A percentile compares a stretch with the other conserved stretches of the same genome.
phyloP scores from a whole-genome alignment of 345 rosid species.

The Hevea brasiliensis region DNA sequence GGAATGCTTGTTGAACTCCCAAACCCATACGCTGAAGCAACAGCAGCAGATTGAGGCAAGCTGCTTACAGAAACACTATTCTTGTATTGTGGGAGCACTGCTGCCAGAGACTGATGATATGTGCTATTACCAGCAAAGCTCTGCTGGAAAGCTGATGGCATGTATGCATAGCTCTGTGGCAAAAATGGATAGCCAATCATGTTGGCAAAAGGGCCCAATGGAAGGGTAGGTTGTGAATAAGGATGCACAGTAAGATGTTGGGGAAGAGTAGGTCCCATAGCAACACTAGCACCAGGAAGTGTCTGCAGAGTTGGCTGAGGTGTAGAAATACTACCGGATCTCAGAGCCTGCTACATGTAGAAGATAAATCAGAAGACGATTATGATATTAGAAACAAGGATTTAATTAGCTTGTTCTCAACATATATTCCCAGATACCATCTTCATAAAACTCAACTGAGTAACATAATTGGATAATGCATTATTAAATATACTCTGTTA shows the following conservation, averaged over 20 bases:
- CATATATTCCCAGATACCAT: not conserved
- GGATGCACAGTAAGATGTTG: slow-evolving; percentile 93
- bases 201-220: slow-evolving; percentile 78
- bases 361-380: slow-evolving; percentile 16
- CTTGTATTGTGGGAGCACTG: slow-evolving; percentile 86
- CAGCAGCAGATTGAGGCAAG: slow-evolving; percentile 81
- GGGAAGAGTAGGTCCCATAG: slow-evolving; percentile 75
- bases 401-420: not conserved
- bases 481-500: not conserved
- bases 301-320: slow-evolving; percentile 67
- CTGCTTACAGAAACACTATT: slow-evolving; percentile 70
- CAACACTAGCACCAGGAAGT: slow-evolving; percentile 54
- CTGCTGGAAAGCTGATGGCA: slow-evolving; percentile 96
- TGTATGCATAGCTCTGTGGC: slow-evolving; percentile 88
- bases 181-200: slow-evolving; percentile 84
- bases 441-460: not conserved
- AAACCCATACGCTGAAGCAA: slow-evolving; percentile 86
- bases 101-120: slow-evolving; percentile 85
- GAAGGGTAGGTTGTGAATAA: slow-evolving; percentile 82
- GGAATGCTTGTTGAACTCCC: slow-evolving; percentile 72
- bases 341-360: slow-evolving; percentile 49
- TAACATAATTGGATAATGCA: not conserved
- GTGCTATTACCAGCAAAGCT: slow-evolving; percentile 70
- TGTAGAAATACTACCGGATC: slow-evolving; percentile 61
- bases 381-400: not conserved